phyloP scores from a whole-genome alignment of 2,329 filamentous ascomycete species.

The Trichoderma polysporum region DNA sequence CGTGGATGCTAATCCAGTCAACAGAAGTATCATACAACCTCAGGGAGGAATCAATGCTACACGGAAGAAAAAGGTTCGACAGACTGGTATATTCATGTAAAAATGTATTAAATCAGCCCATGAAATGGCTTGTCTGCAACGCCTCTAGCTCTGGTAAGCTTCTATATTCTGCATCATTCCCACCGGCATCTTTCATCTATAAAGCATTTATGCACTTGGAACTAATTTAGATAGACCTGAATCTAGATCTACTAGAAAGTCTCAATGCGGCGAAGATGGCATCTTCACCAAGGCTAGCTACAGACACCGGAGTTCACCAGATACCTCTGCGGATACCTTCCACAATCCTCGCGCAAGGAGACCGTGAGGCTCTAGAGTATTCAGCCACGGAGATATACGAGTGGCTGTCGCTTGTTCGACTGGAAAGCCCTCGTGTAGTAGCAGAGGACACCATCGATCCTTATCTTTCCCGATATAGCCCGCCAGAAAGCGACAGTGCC shows the following conservation, averaged over 20 bases:
- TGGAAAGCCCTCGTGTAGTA: conserved; percentile 63
- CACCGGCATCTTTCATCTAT: background rate
- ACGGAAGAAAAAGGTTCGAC: conserved; percentile 81
- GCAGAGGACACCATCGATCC: conserved; percentile 61
- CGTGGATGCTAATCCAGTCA: background rate
- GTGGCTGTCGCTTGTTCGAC: conserved; percentile 68
- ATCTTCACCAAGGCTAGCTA: conserved; percentile 28
- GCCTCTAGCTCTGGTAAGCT: conserved; percentile 39
- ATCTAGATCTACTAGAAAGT: conserved; percentile 49
- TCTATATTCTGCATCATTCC: background rate
- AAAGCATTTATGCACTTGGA: background rate
- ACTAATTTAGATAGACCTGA: conserved; percentile 38
- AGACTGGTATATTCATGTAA: conserved; percentile 74
- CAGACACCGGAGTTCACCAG: conserved; percentile 26
- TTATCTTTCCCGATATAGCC: conserved; percentile 66
- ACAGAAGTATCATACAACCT: conserved; percentile 79
- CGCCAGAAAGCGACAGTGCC: conserved; percentile 43
- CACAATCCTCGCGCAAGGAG: conserved; percentile 35
- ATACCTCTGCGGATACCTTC: conserved; percentile 30
- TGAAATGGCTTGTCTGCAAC: conserved; percentile 79
- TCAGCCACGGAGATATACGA: conserved; percentile 66
- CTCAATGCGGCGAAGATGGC: conserved; percentile 46
- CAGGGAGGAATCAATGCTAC: conserved; percentile 70
- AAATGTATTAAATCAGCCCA: conserved; percentile 66
- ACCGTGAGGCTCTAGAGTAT: conserved; percentile 58